These are phyloP conservation scores for Carnegiea gigantea DNA, from an alignment of 179 eudicot genomes.

Conservation along the genomic window DNA sequence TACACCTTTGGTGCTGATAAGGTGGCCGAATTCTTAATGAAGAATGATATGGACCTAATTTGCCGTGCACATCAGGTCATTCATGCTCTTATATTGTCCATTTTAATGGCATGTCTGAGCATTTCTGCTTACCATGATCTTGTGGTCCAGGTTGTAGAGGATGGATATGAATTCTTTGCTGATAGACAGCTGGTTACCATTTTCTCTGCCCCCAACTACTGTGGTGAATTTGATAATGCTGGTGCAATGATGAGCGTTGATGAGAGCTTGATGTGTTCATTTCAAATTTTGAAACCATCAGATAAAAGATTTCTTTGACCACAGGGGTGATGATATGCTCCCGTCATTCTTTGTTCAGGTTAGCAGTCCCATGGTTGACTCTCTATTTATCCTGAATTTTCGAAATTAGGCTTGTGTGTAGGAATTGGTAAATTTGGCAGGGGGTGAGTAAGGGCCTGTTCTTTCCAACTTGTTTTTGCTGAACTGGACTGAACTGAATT, in stretches of 20 bases:
- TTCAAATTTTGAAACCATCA: constrained; percentile 74
- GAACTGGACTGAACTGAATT: too few relatives aligned
- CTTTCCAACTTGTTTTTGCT: too few relatives aligned
- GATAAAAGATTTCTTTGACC: constrained; percentile 51
- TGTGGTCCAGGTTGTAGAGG: constrained; percentile 63
- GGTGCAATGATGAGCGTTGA: constrained; percentile 90
- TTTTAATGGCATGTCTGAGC: background rate
- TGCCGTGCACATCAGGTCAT: constrained; percentile 83
- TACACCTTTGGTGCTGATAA: constrained; percentile 71
- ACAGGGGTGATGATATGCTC: constrained; percentile 21
- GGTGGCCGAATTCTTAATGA: constrained; percentile 67
- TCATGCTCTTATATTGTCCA: constrained; percentile 6
- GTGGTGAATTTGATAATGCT: constrained; percentile 80
- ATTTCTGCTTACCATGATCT: constrained; percentile 18
- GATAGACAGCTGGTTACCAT: constrained; percentile 75
- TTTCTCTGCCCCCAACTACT: constrained; percentile 75
- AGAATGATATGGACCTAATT: constrained; percentile 78
- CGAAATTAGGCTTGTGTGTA: constrained; percentile 4
- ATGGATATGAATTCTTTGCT: constrained; percentile 81
- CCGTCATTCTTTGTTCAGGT: constrained; percentile 39
- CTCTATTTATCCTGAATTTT: background rate
- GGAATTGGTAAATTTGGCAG: background rate
- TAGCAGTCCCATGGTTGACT: constrained; percentile 9
- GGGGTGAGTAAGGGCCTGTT: too few relatives aligned
- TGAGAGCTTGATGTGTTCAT: constrained; percentile 79